Percentiles rank a stretch among this genome's conserved stretches.
Conservation (phyloP, 2,329 filamentous ascomycete species). For the Penicillium sp. region DNA sequence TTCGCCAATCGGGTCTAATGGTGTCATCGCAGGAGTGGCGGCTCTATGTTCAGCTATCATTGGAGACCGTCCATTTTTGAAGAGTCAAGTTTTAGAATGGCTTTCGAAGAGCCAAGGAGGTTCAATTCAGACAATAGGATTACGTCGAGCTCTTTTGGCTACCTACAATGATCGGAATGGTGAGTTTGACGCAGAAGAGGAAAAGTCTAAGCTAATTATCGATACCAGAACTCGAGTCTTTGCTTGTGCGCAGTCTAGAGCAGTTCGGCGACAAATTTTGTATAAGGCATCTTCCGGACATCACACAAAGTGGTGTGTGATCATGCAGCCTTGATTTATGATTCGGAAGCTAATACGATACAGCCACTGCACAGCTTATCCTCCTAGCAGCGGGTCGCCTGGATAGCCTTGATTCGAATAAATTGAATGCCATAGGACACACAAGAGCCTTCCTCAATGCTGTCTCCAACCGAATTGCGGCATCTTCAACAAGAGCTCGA, state of each 20-base stretch:
- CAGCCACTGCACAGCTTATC: slow-evolving; percentile 74
- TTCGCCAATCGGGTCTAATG: slow-evolving; percentile 8
- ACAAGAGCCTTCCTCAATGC: slow-evolving; percentile 69
- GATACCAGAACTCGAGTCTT: slow-evolving; percentile 40
- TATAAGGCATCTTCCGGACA: slow-evolving; percentile 75
- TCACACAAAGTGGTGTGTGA: slow-evolving; percentile 72
- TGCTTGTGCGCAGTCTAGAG: slow-evolving; percentile 62
- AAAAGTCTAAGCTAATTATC: slow-evolving; percentile 4
- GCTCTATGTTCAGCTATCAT: slow-evolving; percentile 53
- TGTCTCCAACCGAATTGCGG: slow-evolving; percentile 78
- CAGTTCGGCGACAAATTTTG: slow-evolving; percentile 83
- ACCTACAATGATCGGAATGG: slow-evolving; percentile 52
- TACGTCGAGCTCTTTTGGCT: slow-evolving; percentile 63
- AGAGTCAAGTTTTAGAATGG: slow-evolving; percentile 59
- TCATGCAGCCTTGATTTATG: no score
- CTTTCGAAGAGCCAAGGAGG: slow-evolving; percentile 61
- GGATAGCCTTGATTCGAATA: slow-evolving; percentile 60
- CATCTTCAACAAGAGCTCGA: slow-evolving; percentile 68
- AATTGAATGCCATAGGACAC: slow-evolving; percentile 64
- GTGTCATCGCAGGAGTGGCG: slow-evolving; percentile 55
- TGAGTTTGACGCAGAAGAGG: slow-evolving; percentile 20
- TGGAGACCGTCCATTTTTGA: slow-evolving; percentile 47
- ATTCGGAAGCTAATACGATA: slow-evolving; percentile 19
- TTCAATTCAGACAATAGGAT: slow-evolving; percentile 60
- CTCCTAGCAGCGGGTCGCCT: slow-evolving; percentile 74